Evolutionary conservation across 106 monocot species (phyloP), one percentile per base, ranked within the genome.

Genomic region (Dioscorea alata): DNA sequence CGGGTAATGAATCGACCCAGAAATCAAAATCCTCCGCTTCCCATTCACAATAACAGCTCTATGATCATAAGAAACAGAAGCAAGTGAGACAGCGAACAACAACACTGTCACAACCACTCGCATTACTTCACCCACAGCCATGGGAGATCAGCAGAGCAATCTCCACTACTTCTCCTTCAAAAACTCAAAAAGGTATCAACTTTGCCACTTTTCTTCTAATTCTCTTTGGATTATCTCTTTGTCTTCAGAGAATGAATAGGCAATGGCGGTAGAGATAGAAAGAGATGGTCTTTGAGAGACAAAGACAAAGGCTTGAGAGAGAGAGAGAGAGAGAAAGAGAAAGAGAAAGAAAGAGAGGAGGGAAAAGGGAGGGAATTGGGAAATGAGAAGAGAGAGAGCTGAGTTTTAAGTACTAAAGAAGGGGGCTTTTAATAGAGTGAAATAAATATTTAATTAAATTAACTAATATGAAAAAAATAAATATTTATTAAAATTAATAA

Each of bases 1-100:
- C 17, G 66, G 66, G 13, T 66, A 66, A 50, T 66, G 66, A 24
- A 66, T 66, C 49, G 66, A 66, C 22, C 66, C 66, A 50, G 66
- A 66, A 50, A 66, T 66, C 22, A 66, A 50, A 22, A 66, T 66
- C 19, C 66, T 66, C 50, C 66, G 8, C 23, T 66, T 50, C 50
- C 66, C 66, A 66, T 49, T 51, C 14, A 66, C 23, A 22, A 50
- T 50, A 15, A 66, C 22, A 22, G 66, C 66, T 22, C 48, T 66
- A n/a, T 66, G 66, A 24, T 66, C 66, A 50, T 66, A 66, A 19
- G 66, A 50, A 2, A 66, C 66, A 12, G 66, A 34, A 23, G 66
- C 66, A 0, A 50, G 50, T 5, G n/a, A n/a, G 0, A 66, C 19
- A 6, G 22, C 13, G 1, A 12, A 5, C 19, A n/a, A 8, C 48